phyloP scores from a whole-genome alignment of 495 filamentous ascomycete genomes.

The Annulohypoxylon maeteangense region DNA sequence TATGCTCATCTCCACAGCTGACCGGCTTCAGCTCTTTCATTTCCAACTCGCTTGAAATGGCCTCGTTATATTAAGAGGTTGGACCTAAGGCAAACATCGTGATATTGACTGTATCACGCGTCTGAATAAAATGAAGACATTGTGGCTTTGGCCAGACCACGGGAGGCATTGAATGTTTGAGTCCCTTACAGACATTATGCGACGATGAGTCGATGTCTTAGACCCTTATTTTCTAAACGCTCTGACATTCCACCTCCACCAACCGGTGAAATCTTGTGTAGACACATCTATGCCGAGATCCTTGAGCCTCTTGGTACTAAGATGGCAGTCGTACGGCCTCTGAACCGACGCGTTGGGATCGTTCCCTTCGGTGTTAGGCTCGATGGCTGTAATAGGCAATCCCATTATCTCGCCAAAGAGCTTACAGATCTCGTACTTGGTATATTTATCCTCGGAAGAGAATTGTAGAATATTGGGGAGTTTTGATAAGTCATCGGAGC shows the following conservation, averaged over 20 bases:
- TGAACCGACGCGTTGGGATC: conserved; percentile 78
- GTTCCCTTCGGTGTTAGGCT: conserved; percentile 76
- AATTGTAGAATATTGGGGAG: conserved; percentile 86
- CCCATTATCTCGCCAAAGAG: conserved; percentile 84
- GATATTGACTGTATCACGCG: not conserved
- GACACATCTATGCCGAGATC: conserved; percentile 80
- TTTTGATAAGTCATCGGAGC: conserved; percentile 50
- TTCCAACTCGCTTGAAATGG: not conserved
- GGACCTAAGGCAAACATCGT: not conserved
- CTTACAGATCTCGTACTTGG: conserved; percentile 92
- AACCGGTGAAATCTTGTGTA: conserved; percentile 79
- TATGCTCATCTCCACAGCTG: not conserved
- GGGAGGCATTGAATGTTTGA: not conserved
- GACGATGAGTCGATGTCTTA: conserved; percentile 22
- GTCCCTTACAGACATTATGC: conserved; percentile 24
- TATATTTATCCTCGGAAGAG: conserved; percentile 85
- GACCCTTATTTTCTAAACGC: conserved; percentile 58
- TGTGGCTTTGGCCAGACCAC: conserved; percentile 17
- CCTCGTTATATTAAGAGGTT: not conserved
- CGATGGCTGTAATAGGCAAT: conserved; percentile 74
- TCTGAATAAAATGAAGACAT: not conserved
- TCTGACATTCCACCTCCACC: conserved; percentile 74
- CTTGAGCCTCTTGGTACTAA: conserved; percentile 79
- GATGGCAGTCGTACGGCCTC: conserved; percentile 89
- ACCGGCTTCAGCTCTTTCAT: too few species aligned